Evolutionary conservation across 2,329 filamentous ascomycete species (phyloP).

Genomic region (Rutstroemia sp.): DNA sequence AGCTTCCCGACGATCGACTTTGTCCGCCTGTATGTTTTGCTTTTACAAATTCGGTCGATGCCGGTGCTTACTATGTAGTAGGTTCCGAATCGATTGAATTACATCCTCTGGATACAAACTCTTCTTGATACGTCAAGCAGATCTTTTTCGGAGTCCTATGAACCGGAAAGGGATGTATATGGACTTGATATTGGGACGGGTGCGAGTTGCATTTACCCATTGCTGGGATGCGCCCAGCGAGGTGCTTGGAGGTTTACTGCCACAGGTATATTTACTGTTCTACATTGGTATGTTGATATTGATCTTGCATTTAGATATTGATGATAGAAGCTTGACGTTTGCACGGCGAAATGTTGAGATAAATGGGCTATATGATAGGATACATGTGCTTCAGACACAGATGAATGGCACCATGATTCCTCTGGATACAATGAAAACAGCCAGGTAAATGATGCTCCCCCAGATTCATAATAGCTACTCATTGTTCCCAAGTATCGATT

Average conservation of each 20-base stretch:
- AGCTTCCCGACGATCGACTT: slow-evolving; percentile 69
- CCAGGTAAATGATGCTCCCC: slow-evolving; percentile 23
- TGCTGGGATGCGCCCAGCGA: slow-evolving; percentile 66
- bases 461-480: neutral
- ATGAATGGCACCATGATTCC: slow-evolving; percentile 48
- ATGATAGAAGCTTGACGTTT: slow-evolving; percentile 58
- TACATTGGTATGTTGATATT: slow-evolving; percentile 20
- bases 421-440: slow-evolving; percentile 44
- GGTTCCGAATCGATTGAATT: slow-evolving; percentile 69
- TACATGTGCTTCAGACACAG: slow-evolving; percentile 53
- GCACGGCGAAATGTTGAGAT: slow-evolving; percentile 59
- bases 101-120: slow-evolving; percentile 80
- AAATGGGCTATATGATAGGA: slow-evolving; percentile 59
- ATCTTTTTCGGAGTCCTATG: slow-evolving; percentile 40
- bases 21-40: slow-evolving; percentile 64
- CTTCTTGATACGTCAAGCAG: slow-evolving; percentile 60
- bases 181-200: slow-evolving; percentile 88
- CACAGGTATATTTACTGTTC: slow-evolving; percentile 38
- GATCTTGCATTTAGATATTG: slow-evolving; percentile 53
- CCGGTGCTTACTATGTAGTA: slow-evolving; percentile 19
- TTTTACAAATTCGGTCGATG: neutral
- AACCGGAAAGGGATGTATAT: slow-evolving; percentile 46
- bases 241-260: slow-evolving; percentile 65
- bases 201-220: slow-evolving; percentile 83
- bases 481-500: slow-evolving; percentile 51